A percentile compares a stretch with the other conserved stretches of the same genome.
Conservation (phyloP, 2,329 filamentous ascomycete species). For the Fusarium metavorans region DNA sequence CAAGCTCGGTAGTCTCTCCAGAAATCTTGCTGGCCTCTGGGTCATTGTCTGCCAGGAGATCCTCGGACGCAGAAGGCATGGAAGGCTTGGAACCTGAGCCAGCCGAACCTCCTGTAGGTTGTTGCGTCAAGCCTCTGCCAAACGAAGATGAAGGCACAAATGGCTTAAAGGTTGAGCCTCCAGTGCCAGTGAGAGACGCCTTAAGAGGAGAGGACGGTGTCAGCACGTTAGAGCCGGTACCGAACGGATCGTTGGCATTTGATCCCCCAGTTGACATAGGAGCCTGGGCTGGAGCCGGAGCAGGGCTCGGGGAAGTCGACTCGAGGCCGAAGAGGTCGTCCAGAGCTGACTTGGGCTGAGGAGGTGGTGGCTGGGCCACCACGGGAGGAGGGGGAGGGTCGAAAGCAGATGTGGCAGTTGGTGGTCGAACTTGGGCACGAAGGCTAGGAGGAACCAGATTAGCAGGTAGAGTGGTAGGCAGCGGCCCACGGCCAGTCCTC, state of each 20-base stretch:
- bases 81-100: constrained; percentile 47
- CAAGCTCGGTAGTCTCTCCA: constrained; percentile 90
- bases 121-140: constrained; percentile 82
- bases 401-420: constrained; percentile 66
- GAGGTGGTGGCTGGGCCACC: constrained; percentile 51
- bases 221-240: constrained; percentile 59
- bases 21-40: constrained; percentile 89
- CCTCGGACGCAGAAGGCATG: constrained; percentile 72
- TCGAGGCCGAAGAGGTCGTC: constrained; percentile 96
- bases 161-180: constrained; percentile 77
- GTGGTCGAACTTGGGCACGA: constrained; percentile 70
- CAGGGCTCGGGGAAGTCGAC: constrained; percentile 64
- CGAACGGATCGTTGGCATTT: constrained; percentile 72
- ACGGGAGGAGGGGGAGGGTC: constrained; percentile 57
- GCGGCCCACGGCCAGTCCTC: constrained; percentile 73
- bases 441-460: constrained; percentile 89
- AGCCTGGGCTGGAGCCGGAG: constrained; percentile 68
- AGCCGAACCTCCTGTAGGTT: constrained; percentile 76
- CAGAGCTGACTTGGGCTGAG: constrained; percentile 80
- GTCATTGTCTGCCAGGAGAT: constrained; percentile 91
- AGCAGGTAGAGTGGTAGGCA: constrained; percentile 83
- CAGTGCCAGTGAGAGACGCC: constrained; percentile 58
- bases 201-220: constrained; percentile 67
- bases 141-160: constrained; percentile 95
- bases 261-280: constrained; percentile 82